Base-by-base conservation (phyloP, 805 yeast genomes). In the Pichia phayaonensis region DNA sequence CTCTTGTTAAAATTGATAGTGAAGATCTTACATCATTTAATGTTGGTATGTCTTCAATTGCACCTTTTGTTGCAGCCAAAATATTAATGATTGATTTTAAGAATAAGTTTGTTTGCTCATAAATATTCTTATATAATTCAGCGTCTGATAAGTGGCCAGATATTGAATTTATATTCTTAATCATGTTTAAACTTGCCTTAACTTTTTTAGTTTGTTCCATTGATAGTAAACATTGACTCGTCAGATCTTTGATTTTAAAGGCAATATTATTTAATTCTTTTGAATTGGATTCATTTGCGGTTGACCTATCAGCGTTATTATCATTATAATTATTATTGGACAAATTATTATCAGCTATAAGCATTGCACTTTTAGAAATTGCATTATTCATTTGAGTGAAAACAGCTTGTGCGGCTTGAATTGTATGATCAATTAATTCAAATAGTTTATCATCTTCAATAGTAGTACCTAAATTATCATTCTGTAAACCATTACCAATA, bases 71-170 rank as follows among this genome's bases (percentile, higher is more conserved):
- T 1, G 87, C 80, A 2, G 92, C 94, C 56, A 92, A 72, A 42
- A 94, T 87, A 36, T 82, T 83, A 56, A 92, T 84, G 51, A 90
- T 84, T 0, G 95, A 82, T 61, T 88, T 89, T 57, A 92, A 71
- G 59, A 90, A 89, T 45, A 80, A 69, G 62, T 87, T 90, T 34
- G 88, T 84, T 56, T 86, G 90, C 56, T 92, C 97, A 81, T 94
- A 90, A 48, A 92, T 81, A 56, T 74, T 73, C 52, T 78, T 74
- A 54, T 86, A 81, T 36, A 83, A 84, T 41, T 74, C 79, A 41
- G 67, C 66, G 45, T 58, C 64, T 2, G 38, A 34, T 6, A 34
- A 2, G 16, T 34, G 38, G 10, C 10, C n/a, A 6, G 40, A 18
- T 5, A 27, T 48, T 2, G 29, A 34, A 10, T 51, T 42, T 38